Base-by-base conservation (phyloP, 2,329 filamentous ascomycete species). In the Alternaria infectoria region DNA sequence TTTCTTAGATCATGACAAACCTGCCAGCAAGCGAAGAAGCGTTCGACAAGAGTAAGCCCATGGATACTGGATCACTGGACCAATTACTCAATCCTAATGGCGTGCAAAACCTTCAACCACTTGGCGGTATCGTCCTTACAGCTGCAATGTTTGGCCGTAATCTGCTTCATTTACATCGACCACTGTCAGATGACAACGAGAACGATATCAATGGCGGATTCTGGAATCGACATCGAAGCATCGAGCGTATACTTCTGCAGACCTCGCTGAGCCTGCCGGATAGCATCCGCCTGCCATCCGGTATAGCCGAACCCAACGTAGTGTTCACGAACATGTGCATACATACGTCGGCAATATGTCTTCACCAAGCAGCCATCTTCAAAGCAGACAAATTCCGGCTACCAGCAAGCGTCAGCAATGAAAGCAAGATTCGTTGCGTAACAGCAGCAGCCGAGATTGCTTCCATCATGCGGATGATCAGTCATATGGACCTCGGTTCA, bases 351-450 rank as follows among this genome's bases (percentile, higher is more conserved):
- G 93, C 93, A 2, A 98, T 99, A 57, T 98, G 95, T 78, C 84
- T 99, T n/a, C 96, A 99, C 75, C 96, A 99, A 81, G 96, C 95
- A 3, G 96, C 96, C 25, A 98, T 99, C 19, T 97, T 95, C 86
- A 98, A 97, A 78, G 93, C 94, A 0, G 95, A 98, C 73, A 96
- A 93, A 81, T 91, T 97, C 79, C 88, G 89, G 57, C 83, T 97
- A 64, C 90, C 93, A 1, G 83, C 87, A 1, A 90, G 91, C 17
- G 90, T 97, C 50, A 90, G 92, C 67, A 89, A 91, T 2, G 95
- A 98, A 77, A 97, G 94, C 79, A 97, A 97, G 79, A 88, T 96
- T 13, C 88, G 96, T 65, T 98, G 96, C 73, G 93, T 98, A 62
- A 93, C 93, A 21, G 93, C 95, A 12, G 96, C 96, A 26, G 93